phyloP scores from a whole-genome alignment of 306 rosid genomes.

The Citrullus mucosospermus region DNA sequence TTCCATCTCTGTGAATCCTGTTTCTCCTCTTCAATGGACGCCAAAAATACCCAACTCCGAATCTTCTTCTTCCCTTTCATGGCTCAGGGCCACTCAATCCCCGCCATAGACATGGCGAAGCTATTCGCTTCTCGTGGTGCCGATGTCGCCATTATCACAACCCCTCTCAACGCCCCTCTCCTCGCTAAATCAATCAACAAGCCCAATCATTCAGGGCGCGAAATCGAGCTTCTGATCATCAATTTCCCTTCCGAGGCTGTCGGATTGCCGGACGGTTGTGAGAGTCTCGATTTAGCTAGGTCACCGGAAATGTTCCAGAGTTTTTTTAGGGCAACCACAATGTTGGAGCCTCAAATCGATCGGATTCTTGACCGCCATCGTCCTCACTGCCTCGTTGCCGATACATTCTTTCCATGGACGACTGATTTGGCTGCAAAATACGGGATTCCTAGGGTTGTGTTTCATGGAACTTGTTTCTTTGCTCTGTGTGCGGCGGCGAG shows the following conservation, averaged over 20 bases:
- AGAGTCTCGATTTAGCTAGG: slow-evolving; percentile 3
- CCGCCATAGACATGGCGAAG: slow-evolving; percentile 24
- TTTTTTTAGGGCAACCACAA: slow-evolving; percentile 7
- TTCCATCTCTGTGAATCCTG: not conserved
- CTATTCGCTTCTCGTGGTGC: slow-evolving; percentile 20
- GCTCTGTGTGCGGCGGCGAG: slow-evolving; percentile 5
- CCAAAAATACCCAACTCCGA: not conserved
- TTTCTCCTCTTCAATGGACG: not conserved
- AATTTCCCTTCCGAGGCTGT: slow-evolving; percentile 11
- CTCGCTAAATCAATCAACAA: slow-evolving; percentile 8
- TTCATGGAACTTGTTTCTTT: slow-evolving; percentile 19
- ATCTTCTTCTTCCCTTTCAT: slow-evolving; percentile 25
- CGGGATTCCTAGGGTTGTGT: slow-evolving; percentile 26
- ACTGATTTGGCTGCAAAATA: slow-evolving; percentile 15
- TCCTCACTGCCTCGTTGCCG: slow-evolving; percentile 21
- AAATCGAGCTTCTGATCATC: not conserved
- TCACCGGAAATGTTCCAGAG: not conserved
- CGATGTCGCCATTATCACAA: slow-evolving; percentile 20
- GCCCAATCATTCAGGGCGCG: not conserved
- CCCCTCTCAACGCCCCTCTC: slow-evolving; percentile 8
- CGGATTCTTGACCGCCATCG: slow-evolving; percentile 10
- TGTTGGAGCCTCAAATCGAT: slow-evolving; percentile 19
- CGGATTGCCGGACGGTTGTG: slow-evolving; percentile 27
- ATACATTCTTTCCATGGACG: slow-evolving; percentile 19
- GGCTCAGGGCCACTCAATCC: slow-evolving; percentile 28